Evolutionary conservation across 306 rosid species (phyloP).

Genomic region (Betula pendula): DNA sequence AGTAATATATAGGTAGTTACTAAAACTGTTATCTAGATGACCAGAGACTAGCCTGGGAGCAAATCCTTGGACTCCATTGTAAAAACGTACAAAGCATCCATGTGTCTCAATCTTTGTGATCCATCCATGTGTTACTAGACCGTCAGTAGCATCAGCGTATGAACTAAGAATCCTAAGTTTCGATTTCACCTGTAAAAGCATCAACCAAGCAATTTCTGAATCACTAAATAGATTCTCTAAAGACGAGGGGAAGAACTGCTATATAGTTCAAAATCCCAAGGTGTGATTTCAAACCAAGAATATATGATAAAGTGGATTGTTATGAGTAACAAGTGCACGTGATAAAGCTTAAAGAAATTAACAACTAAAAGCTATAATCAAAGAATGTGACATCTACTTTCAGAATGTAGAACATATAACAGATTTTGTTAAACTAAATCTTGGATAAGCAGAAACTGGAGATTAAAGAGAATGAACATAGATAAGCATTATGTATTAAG

Average conservation of each 20-base stretch:
- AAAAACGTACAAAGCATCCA: conserved; percentile 91
- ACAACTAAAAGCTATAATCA: not conserved
- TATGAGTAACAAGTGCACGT: not conserved
- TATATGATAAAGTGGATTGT: not conserved
- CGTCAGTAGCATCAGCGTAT: conserved; percentile 70
- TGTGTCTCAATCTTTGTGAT: conserved; percentile 82
- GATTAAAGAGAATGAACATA: not conserved
- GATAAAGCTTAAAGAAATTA: not conserved
- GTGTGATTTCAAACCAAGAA: not conserved
- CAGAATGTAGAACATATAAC: not conserved
- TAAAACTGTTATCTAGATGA: conserved; percentile 18
- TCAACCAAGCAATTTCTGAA: conserved; percentile 19
- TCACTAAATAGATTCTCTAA: conserved; percentile 22
- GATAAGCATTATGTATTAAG: not conserved
- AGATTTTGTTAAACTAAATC: not conserved
- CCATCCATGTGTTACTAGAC: conserved; percentile 96
- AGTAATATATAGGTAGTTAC: not conserved
- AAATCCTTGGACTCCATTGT: conserved; percentile 94
- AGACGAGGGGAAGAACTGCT: not conserved
- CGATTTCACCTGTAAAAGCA: conserved; percentile 72
- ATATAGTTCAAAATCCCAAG: not conserved
- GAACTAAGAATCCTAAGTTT: conserved; percentile 79
- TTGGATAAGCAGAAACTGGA: too few relatives aligned
- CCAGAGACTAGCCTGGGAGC: conserved; percentile 72
- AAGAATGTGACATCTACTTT: not conserved